phyloP scores from a whole-genome alignment of 257 asterid species.

The Plantago major region DNA sequence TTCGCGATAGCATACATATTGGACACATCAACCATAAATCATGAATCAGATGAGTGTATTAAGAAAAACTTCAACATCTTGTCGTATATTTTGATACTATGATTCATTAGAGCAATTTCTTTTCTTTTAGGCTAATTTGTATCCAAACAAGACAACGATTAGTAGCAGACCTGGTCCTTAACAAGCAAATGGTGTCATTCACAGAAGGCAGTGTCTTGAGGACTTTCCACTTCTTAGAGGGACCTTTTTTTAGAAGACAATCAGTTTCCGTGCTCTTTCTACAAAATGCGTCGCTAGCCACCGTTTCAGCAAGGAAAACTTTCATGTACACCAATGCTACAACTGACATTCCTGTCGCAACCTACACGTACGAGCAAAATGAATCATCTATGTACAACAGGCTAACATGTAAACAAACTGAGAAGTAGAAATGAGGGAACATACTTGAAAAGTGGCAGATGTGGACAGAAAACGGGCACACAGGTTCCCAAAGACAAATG shows the following conservation, averaged over 20 bases:
- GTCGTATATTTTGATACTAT: too few relatives aligned
- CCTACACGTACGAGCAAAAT: constrained; percentile 32
- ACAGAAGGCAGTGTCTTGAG: constrained; percentile 56
- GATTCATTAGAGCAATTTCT: too few relatives aligned
- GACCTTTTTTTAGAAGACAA: constrained; percentile 57
- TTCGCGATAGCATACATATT: constrained; percentile 9
- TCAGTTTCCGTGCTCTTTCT: constrained; percentile 39
- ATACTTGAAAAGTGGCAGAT: constrained; percentile 70
- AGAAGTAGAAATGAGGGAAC: background rate
- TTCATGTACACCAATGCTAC: constrained; percentile 71
- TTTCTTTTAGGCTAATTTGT: too few relatives aligned
- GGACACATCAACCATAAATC: background rate
- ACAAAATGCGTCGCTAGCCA: constrained; percentile 10
- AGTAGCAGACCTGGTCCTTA: constrained; percentile 59
- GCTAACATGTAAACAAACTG: background rate
- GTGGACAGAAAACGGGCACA: constrained; percentile 77
- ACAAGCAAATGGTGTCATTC: constrained; percentile 51
- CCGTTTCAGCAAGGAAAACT: constrained; percentile 65
- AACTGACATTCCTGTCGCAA: constrained; percentile 64
- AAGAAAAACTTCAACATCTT: too few relatives aligned
- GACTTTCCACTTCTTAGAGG: constrained; percentile 38
- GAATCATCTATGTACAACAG: background rate
- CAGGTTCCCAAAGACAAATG: constrained; percentile 85
- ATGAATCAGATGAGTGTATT: too few relatives aligned
- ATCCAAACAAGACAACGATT: too few relatives aligned